Evolutionary conservation across 2,329 filamentous ascomycete species (phyloP).

Genomic region (Teratosphaeria viscida): DNA sequence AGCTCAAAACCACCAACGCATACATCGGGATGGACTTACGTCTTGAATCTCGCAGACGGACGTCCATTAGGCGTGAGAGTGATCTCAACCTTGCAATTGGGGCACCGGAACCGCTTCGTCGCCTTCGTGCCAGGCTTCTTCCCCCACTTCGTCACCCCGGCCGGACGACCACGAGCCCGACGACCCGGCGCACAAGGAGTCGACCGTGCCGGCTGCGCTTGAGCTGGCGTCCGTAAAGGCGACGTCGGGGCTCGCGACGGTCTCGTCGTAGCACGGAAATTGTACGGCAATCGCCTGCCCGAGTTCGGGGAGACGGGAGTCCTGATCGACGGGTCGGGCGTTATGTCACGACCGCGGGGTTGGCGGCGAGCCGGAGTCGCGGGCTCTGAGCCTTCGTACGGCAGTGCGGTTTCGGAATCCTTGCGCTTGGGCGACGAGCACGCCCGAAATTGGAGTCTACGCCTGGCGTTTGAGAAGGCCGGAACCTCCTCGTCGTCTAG

Average conservation of each 20-base stretch:
- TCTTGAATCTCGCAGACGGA: not conserved
- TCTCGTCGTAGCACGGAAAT: not conserved
- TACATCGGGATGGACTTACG: not conserved
- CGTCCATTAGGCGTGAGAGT: not conserved
- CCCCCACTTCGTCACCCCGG: not conserved
- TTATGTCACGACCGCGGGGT: not conserved
- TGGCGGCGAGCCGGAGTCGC: not conserved
- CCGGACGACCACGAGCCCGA: not conserved
- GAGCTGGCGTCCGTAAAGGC: not conserved
- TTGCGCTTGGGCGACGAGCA: not conserved
- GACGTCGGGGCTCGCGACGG: not conserved
- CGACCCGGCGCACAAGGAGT: not conserved
- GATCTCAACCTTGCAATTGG: not conserved
- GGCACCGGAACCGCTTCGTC: slow-evolving; percentile 2
- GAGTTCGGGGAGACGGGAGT: not conserved
- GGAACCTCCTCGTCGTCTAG: not conserved
- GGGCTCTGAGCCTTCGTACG: not conserved
- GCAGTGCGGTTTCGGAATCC: not conserved
- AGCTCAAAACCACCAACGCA: not conserved
- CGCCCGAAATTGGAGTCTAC: not conserved
- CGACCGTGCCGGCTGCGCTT: not conserved
- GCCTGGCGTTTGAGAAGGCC: not conserved
- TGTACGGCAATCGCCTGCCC: not conserved
- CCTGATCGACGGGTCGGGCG: not conserved
- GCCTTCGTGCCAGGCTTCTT: not conserved